Evolutionary conservation across 805 yeast genomes (phyloP), one percentile per base, ranked within the genome.

Genomic region (Candida vartiovaarae): DNA sequence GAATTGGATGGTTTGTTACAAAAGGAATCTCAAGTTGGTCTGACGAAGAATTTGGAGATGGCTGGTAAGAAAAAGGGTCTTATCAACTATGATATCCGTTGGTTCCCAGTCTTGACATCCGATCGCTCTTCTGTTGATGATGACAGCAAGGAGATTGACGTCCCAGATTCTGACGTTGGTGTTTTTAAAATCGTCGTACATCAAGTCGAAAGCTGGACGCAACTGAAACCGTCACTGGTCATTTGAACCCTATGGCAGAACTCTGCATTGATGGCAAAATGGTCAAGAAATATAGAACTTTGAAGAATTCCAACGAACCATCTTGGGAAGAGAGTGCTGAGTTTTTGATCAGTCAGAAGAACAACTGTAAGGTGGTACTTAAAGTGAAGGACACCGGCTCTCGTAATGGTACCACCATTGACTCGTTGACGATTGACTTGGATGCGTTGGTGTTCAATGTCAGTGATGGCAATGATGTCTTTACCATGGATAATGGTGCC

Each of bases 231-330:
- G 47, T 79, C 55, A 60, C 65, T 32, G 72, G 72, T 27, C 53
- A 50, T 30, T 49, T 71, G 48, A 65, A 82, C 57, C 84, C 93
- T 28, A 80, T 74, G 60, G 89, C 89, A 11, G 85, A 82, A 54
- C 60, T 85, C 23, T 77, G 65, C 52, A 60, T 83, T 40, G 77
- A 82, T 59, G 74, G 73, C 34, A 73, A 78, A 49, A 63, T 76
- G 42, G 69, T 73, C n/a, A 73, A 74, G 53, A 65, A 65, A 5
- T 75, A 79, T 43, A 77, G 93, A 67, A 72, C 75, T 30, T 68
- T 84, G 58, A 80, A 77, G 55, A 74, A 77, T 56, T 72, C 79
- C 7, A 85, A 84, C 54, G 87, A 80, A 55, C 95, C 95, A 15
- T 66, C 80, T 9, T 85, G 84, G 80, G 80, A 78, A 46, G 78